Evolutionary conservation across 2,329 filamentous ascomycete species (phyloP).

Genomic region (Stemphylium lycopersici): DNA sequence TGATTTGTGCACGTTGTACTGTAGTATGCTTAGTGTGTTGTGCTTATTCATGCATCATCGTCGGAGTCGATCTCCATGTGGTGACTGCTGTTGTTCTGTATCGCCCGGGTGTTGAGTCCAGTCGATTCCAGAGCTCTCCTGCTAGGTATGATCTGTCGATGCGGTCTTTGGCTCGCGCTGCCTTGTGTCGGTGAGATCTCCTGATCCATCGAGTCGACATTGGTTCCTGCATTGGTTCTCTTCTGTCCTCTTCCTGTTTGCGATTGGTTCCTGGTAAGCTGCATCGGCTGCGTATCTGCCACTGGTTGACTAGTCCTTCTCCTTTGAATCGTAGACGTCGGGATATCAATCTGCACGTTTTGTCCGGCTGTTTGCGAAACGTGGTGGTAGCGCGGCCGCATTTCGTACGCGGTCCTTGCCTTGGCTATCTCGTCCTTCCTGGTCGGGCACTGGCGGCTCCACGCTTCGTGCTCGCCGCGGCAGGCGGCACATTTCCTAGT

Average conservation of each 20-base stretch:
- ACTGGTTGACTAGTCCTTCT: slow-evolving; percentile 1
- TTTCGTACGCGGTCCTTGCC: slow-evolving; percentile 18
- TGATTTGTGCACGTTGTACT: slow-evolving; percentile 28
- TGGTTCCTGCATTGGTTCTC: slow-evolving; percentile 10
- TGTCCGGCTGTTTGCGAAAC: slow-evolving; percentile 1
- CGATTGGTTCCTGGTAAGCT: slow-evolving; percentile 5
- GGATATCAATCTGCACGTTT: neutral
- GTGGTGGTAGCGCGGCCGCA: slow-evolving; percentile 10
- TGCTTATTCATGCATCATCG: slow-evolving; percentile 18
- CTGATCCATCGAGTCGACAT: neutral
- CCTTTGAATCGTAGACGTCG: neutral
- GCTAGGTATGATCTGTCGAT: slow-evolving; percentile 9
- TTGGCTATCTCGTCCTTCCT: slow-evolving; percentile 21
- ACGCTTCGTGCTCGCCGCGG: slow-evolving; percentile 19
- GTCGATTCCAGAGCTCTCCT: slow-evolving; percentile 14
- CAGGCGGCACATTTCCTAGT: slow-evolving; percentile 20
- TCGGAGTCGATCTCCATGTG: slow-evolving; percentile 17
- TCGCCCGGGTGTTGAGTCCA: slow-evolving; percentile 1
- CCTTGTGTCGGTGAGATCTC: neutral
- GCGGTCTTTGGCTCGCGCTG: slow-evolving; percentile 7
- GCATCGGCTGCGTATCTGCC: neutral
- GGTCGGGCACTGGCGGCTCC: slow-evolving; percentile 18
- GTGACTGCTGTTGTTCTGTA: slow-evolving; percentile 7
- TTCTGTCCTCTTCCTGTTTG: slow-evolving; percentile 11
- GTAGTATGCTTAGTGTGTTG: slow-evolving; percentile 25